Conservation (phyloP, 225 moss, liverwort and hornwort species). For the Polytrichum formosum region DNA sequence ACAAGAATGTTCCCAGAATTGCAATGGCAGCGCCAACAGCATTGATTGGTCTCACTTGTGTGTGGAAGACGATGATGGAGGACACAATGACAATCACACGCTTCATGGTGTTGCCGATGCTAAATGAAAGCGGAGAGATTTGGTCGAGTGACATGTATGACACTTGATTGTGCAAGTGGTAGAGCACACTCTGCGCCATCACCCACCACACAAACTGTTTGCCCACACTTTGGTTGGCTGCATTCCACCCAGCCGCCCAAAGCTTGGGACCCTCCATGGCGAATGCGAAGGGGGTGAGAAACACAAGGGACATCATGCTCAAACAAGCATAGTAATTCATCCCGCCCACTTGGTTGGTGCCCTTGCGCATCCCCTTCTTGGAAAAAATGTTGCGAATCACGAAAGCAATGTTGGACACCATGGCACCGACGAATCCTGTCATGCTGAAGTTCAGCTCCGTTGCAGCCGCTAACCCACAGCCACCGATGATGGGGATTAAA, state of each 20-base stretch:
- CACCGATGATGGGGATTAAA: slow-evolving; percentile 77
- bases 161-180: slow-evolving; percentile 62
- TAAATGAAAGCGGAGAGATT: slow-evolving; percentile 63
- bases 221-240: slow-evolving; percentile 56
- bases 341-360: slow-evolving; percentile 75
- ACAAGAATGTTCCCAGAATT: slow-evolving; percentile 40
- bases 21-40: slow-evolving; percentile 52
- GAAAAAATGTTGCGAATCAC: slow-evolving; percentile 84
- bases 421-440: slow-evolving; percentile 84
- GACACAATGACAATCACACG: slow-evolving; percentile 56
- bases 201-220: slow-evolving; percentile 67
- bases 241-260: slow-evolving; percentile 73
- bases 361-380: slow-evolving; percentile 78
- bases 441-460: slow-evolving; percentile 84
- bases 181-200: slow-evolving; percentile 39
- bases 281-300: slow-evolving; percentile 80
- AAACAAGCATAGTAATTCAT: slow-evolving; percentile 97
- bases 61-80: slow-evolving; percentile 51
- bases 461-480: slow-evolving; percentile 78
- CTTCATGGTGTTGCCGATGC: slow-evolving; percentile 65
- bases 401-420: slow-evolving; percentile 93
- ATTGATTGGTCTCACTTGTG: slow-evolving; percentile 49
- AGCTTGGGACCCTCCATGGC: slow-evolving; percentile 69
- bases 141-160: slow-evolving; percentile 61
- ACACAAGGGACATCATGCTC: slow-evolving; percentile 66